phyloP scores from a whole-genome alignment of 176 grass and related monocot genomes.

The Juncus effusus region DNA sequence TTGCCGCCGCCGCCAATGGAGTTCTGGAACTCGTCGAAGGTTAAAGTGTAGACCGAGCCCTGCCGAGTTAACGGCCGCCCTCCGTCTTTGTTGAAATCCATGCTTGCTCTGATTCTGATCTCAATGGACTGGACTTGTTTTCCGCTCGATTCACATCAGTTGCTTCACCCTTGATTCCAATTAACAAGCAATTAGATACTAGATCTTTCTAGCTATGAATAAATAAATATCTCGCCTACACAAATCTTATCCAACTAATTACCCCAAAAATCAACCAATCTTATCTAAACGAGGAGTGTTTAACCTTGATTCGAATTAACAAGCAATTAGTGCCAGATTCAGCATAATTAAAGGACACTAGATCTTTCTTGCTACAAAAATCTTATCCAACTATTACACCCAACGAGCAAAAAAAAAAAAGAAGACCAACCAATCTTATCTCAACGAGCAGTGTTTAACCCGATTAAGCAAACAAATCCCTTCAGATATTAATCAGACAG shows the following conservation, averaged over 20 bases:
- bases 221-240: too few relatives aligned
- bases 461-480: conserved; percentile 9
- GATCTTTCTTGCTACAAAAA: conserved; percentile 6
- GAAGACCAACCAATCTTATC: conserved; percentile 10
- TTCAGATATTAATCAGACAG: conserved; percentile 13
- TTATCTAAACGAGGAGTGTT: too few relatives aligned
- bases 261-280: too few relatives aligned
- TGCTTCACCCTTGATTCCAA: background rate
- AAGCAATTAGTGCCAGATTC: conserved; percentile 2
- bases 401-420: conserved; percentile 1
- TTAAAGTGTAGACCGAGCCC: conserved; percentile 71
- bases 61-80: conserved; percentile 43
- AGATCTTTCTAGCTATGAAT: background rate
- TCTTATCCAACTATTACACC: conserved; percentile 1
- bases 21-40: conserved; percentile 86
- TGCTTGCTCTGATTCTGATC: background rate
- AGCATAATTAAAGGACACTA: conserved; percentile 12
- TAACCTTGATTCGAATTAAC: conserved; percentile 1
- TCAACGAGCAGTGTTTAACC: conserved; percentile 5
- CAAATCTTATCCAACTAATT: conserved; percentile 14
- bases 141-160: too few relatives aligned
- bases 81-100: conserved; percentile 34
- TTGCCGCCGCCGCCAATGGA: conserved; percentile 44
- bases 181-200: conserved; percentile 1
- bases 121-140: background rate